Evolutionary conservation across 495 filamentous ascomycete genomes (phyloP).

Genomic region (Penicillium fimorum): DNA sequence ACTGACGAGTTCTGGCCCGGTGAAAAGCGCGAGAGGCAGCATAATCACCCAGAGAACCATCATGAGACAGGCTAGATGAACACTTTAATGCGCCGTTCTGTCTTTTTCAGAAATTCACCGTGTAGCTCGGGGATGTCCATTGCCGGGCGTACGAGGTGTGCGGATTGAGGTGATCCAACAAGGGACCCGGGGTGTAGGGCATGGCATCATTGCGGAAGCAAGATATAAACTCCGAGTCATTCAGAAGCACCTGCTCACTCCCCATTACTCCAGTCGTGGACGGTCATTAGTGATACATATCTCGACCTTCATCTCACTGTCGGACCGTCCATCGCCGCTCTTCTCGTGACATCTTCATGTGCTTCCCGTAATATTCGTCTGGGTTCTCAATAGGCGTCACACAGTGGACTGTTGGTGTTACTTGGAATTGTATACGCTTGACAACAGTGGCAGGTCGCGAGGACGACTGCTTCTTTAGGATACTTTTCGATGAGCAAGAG

Average conservation of each 20-base stretch:
- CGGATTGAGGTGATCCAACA: not conserved
- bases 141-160: not conserved
- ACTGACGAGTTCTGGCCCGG: not conserved
- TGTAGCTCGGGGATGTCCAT: not conserved
- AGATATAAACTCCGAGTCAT: not conserved
- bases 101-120: not conserved
- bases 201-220: not conserved
- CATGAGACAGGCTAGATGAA: not conserved
- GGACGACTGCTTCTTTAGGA: constrained; percentile 47
- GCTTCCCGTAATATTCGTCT: constrained; percentile 53
- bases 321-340: constrained; percentile 49
- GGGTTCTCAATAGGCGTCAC: constrained; percentile 53
- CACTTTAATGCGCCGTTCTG: not conserved
- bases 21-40: not conserved
- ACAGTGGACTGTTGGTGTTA: constrained; percentile 49
- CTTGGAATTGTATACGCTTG: constrained; percentile 49
- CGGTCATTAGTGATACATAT: constrained; percentile 13
- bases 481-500: constrained; percentile 50
- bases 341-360: constrained; percentile 50
- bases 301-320: constrained; percentile 23
- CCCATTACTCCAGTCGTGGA: not conserved
- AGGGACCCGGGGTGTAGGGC: not conserved
- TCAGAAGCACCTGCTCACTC: not conserved
- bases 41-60: not conserved
- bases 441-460: constrained; percentile 17